Evolutionary conservation across 2,329 filamentous ascomycete species (phyloP), one percentile per base, ranked within the genome.

Genomic region (Paramyrothecium sp.): DNA sequence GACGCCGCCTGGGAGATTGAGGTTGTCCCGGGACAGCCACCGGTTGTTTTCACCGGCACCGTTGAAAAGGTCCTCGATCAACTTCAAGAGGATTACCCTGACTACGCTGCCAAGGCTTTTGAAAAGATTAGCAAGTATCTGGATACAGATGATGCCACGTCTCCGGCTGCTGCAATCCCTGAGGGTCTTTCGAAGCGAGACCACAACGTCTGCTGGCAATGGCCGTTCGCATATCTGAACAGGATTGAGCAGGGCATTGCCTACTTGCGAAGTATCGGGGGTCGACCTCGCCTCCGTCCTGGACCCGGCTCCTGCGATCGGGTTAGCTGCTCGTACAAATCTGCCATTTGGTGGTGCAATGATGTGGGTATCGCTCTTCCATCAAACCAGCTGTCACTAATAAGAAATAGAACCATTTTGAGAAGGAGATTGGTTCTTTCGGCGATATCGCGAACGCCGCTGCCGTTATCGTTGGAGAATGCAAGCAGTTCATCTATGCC

Each of bases 11-110:
- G 60, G 51, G 3, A 69, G 71, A 11, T 69, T 69, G 26, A 84
- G 65, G 63, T 77, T 69, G 66, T 82, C 82, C 13, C 71, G 69
- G 19, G 51, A n/a, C 7, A 44, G 26, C 26, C 23, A 8, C 23
- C 33, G 2, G 33, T 53, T 22, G 13, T 21, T 19, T 19, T 53
- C 23, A 53, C 69, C 57, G 19, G 73, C 73, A 66, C 75, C 82
- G 49, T 75, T 61, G 2, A 79, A 69, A 1, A 58, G 56, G 30
- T 53, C 7, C 17, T 38, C 19, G 51, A 7, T n/a, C 51, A 53
- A 34, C 23, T 38, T 3, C 26, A 38, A 13, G 51, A 16, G 19
- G 19, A 34, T n/a, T 34, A 53, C 19, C 51, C 51, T n/a, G 38
- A 53, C 17, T 38, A 19, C 13, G 33, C 30, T 19, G 51, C 26